Conservation (phyloP, 2,329 filamentous ascomycete species). For the Ophiostoma piceae region DNA sequence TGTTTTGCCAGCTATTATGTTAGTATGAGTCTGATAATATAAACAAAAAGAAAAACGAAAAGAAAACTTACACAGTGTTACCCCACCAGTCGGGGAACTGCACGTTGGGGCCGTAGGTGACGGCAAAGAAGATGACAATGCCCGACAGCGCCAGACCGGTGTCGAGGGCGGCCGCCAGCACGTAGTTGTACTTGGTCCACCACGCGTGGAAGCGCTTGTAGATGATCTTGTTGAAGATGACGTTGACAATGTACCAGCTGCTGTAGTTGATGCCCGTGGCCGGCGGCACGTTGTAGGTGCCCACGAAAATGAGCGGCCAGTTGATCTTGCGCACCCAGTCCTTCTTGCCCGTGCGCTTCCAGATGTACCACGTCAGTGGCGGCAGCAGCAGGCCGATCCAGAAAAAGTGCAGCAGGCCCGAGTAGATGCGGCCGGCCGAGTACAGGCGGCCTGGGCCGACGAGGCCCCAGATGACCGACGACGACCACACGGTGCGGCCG, state of each 20-base stretch:
- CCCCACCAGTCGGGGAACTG: conserved; percentile 23
- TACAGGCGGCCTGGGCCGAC: background rate
- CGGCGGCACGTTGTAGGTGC: background rate
- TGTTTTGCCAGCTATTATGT: background rate
- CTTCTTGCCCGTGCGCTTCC: conserved; percentile 21
- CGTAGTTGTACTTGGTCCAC: conserved; percentile 35
- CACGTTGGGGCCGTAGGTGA: conserved; percentile 20
- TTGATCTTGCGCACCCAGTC: conserved; percentile 6
- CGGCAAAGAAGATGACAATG: conserved; percentile 29
- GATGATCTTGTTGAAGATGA: background rate
- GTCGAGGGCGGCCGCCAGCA: conserved; percentile 33
- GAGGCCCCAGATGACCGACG: background rate
- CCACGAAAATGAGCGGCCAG: background rate
- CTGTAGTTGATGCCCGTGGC: background rate
- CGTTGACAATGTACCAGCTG: background rate
- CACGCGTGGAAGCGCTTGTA: conserved; percentile 21
- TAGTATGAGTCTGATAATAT: background rate
- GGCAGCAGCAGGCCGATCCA: background rate
- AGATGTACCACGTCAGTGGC: conserved; percentile 8
- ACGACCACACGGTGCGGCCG: background rate
- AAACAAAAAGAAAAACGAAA: background rate
- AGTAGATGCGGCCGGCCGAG: background rate
- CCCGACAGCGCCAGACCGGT: conserved; percentile 34
- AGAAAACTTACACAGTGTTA: conserved; percentile 18
- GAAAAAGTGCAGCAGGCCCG: background rate